Base-by-base conservation (phyloP, 2,329 filamentous ascomycete species). In the Allantophomopsis lycopodina region DNA sequence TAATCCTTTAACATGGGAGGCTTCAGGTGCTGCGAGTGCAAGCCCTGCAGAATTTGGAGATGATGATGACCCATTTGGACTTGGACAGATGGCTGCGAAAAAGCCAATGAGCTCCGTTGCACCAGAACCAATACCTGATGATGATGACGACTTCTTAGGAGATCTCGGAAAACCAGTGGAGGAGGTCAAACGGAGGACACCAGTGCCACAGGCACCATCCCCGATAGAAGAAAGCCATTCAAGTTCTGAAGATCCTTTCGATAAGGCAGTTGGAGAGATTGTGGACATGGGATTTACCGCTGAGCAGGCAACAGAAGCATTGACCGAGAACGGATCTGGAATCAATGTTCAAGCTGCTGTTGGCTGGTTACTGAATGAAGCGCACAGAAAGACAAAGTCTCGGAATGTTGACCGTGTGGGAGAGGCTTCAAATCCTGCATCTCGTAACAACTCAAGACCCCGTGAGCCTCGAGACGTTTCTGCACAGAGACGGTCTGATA, bases 211-310 rank as follows among this genome's bases (percentile, higher is more conserved):
- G 60, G 45, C 54, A n/a, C 37, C 50, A 7, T 44, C 52, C 23
- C 56, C 56, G n/a, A 33, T 42, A 4, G 44, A 52, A 21, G 44
- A 47, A 32, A 41, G 47, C 7, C 43, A 44, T 23, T 39, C 41
- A 14, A 47, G 49, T 37, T 45, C 49, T 20, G 60, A 73, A 30
- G 79, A 86, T 50, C 76, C 74, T 1, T 78, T 81, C 42, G 86
- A 94, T 53, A 76, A 73, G 48, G 84, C 87, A 8, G 74, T 96
- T 18, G 85, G 84, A 8, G 86, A 96, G 56, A 64, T 98, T 18
- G 77, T 95, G 3, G 89, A 95, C 48, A 96, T 96, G 75, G 91
- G 91, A 1, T 98, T 98, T 50, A 77, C 85, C 0, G 71, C 78
- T 0, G 84, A 94, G 42, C 86, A 87, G 52, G 82, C 91, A n/a